A percentile compares a stretch with the other conserved stretches of the same genome.
phyloP scores from a whole-genome alignment of 1,284 basidiomycete genomes.

The Malassezia psittaci region DNA sequence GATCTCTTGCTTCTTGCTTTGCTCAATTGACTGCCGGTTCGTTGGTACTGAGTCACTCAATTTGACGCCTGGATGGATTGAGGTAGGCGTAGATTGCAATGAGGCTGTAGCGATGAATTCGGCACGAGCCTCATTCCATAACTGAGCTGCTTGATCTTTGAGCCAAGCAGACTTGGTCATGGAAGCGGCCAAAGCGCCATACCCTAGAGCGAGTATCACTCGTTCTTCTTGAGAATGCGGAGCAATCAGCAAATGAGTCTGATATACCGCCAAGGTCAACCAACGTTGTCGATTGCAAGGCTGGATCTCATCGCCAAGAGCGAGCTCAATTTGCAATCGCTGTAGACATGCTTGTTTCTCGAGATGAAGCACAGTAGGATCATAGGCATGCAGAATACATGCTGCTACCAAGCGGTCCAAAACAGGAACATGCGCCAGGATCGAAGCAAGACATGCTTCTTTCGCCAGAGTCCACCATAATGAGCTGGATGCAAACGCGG shows the following conservation, averaged over 20 bases:
- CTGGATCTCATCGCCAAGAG: constrained; percentile 1
- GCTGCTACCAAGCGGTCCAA: not conserved
- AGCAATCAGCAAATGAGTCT: not conserved
- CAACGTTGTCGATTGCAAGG: not conserved
- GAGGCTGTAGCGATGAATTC: constrained; percentile 1
- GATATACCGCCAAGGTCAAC: not conserved
- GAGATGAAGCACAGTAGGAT: not conserved
- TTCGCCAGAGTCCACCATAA: not conserved
- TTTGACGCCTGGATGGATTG: too few species aligned
- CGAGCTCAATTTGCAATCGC: constrained; percentile 7
- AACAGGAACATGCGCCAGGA: not conserved
- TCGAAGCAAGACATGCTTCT: not conserved
- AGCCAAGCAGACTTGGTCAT: not conserved
- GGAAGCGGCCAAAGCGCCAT: not conserved
- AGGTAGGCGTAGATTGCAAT: not conserved
- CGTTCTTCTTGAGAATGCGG: constrained; percentile 1
- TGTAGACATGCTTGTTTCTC: constrained; percentile 2
- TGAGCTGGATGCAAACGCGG: not conserved
- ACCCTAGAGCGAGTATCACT: not conserved
- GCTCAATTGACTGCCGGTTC: not conserved
- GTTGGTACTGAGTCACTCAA: too few species aligned
- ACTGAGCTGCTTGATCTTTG: not conserved
- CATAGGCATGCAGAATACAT: not conserved
- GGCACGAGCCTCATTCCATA: constrained; percentile 9
- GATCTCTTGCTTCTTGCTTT: not conserved